A percentile compares a stretch with the other conserved stretches of the same genome.
phyloP scores from a whole-genome alignment of 2,329 filamentous ascomycete species.

The Calycina herbarum region DNA sequence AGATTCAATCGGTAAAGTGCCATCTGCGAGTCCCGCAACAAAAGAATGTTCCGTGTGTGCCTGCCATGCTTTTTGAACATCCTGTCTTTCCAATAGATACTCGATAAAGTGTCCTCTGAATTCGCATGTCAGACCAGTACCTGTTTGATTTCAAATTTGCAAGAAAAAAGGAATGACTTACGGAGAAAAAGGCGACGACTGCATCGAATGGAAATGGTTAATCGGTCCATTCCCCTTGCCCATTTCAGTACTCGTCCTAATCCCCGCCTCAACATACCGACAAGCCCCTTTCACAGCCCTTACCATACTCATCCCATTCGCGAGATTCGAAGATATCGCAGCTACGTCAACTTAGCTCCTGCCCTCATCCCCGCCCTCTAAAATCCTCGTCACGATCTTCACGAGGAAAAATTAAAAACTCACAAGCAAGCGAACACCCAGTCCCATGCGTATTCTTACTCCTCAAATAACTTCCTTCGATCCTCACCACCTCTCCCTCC shows the following conservation, averaged over 20 bases:
- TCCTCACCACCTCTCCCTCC: conserved; percentile 53
- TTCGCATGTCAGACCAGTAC: not conserved
- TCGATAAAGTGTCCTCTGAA: conserved; percentile 75
- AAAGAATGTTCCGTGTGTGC: conserved; percentile 80
- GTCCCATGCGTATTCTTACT: conserved; percentile 91
- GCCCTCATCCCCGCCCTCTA: too few species aligned
- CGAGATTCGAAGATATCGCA: conserved; percentile 73
- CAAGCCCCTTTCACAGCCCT: conserved; percentile 67
- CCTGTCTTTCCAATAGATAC: conserved; percentile 73
- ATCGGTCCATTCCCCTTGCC: conserved; percentile 71
- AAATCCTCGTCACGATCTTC: too few species aligned
- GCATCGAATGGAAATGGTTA: conserved; percentile 76
- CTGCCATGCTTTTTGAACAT: conserved; percentile 74
- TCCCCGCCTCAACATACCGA: conserved; percentile 70
- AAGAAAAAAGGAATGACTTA: conserved; percentile 23
- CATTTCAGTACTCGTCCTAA: conserved; percentile 45
- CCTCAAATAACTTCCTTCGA: conserved; percentile 70
- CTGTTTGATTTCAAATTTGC: not conserved
- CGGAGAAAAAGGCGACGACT: conserved; percentile 66
- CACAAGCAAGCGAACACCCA: conserved; percentile 88
- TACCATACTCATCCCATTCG: conserved; percentile 56
- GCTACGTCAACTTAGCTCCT: too few species aligned
- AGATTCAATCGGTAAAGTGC: conserved; percentile 69
- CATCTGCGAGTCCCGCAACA: conserved; percentile 72
- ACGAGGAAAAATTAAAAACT: too few species aligned